Evolutionary conservation across 805 yeast genomes (phyloP), one percentile per base, ranked within the genome.

Genomic region (Lachancea lanzarotensis): DNA sequence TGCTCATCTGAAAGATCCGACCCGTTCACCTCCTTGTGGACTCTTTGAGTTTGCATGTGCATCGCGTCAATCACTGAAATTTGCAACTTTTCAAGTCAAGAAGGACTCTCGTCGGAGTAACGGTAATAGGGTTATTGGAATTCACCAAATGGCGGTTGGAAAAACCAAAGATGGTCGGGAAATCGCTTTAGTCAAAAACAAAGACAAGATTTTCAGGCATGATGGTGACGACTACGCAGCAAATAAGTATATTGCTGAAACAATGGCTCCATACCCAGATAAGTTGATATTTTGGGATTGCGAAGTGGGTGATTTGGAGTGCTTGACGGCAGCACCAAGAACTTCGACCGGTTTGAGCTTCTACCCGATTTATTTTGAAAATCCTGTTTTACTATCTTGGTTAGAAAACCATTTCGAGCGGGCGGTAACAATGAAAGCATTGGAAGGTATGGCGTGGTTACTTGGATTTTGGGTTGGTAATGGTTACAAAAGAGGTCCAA

Each of bases 401-500:
- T 15, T 45, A 27, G 43, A 42, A n/a, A 19, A 35, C 6, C 15
- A 29, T 10, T 40, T 43, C 16, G 4, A 32, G 3, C n/a, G 42
- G 13, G 43, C 35, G 5, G 38, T 48, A 9, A n/a, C 45, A 5
- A 3, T n/a, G 3, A 30, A 36, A 7, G 40, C 39, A 20, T 22
- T 48, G 10, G 45, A 40, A 12, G 46, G 46, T 20, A 45, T 48
- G 49, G 46, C 49, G 2, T 48, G 49, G 49, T 29, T 48, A 2
- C 30, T 48, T n/a, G 52, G 52, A 12, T 45, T 45, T 18, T 48
- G 52, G 49, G 33, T 48, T 8, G 47, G 49, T 8, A 43, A 49
- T 34, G 52, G 52, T 16, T 20, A 37, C 35, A 17, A 44, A 13
- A 26, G 40, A 5, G 46, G 49, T 3, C 46, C 45, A 9, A 15